Evolutionary conservation across 768 basidiomycete genomes (phyloP), one percentile per base, ranked within the genome.

Genomic region (Chlorophyllum brunneum): DNA sequence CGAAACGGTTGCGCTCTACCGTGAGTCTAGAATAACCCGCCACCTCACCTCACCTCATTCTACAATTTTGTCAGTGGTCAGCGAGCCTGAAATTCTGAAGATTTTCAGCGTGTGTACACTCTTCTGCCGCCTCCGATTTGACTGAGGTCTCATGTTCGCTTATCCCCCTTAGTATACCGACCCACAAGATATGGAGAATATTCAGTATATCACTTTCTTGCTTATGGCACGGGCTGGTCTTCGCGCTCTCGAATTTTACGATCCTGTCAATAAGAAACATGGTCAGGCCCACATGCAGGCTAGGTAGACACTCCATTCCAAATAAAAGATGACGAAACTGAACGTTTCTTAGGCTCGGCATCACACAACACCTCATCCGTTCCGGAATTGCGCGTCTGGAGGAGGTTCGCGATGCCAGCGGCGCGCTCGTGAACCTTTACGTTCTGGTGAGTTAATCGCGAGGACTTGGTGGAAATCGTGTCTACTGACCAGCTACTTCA

Each of bases 221-320:
- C 66, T 88, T 45, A 94, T 94, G 92, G 89, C 86, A n/a, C 81
- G 92, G 24, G 84, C 81, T 34, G 92, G 87, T 55, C 65, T 93
- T 30, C 77, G 85, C 30, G 90, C 82, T 4, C 74, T 94, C 31
- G 89, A 93, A 65, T 92, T 75, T 63, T 95, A 88, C 59, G 88
- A 95, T 60, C 91, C 91, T 22, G 72, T 70, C 23, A 88, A 83
- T 11, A 71, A 83, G 67, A 92, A 91, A 65, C 92, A 93, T 60
- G 88, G 91, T 15, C 89, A 93, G 63, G 90, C 89, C 13, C 89
- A 92, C 62, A 93, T 92, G 91, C 88, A 92, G 67, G 90, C 89
- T 39, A 81, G 89, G 88, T 88, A 65, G 41, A 79, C 56, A 18
- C 46, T 53, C 5, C 40, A 31, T 44, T 44, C 24, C 50, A 24